A percentile compares a stretch with the other conserved stretches of the same genome.
Conservation (phyloP, 169 alveolate genomes). For the Babesia bovis region DNA sequence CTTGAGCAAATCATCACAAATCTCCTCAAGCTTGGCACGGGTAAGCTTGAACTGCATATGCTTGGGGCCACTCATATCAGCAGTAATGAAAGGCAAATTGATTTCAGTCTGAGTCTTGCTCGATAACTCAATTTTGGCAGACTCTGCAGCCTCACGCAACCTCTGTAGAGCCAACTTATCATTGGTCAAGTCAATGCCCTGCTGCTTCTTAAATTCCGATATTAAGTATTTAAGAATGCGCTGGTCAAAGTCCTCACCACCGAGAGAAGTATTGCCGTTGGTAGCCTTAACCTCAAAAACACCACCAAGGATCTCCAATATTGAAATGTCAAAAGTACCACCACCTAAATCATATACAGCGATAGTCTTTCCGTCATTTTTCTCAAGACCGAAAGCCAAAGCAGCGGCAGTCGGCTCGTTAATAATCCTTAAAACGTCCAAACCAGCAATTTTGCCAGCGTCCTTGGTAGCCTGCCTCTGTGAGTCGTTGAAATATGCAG, state of each 20-base stretch:
- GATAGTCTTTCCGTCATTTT: constrained; percentile 90
- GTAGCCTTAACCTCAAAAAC: constrained; percentile 99
- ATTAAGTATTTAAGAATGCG: constrained; percentile 89
- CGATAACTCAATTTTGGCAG: constrained; percentile 96
- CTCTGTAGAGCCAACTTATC: constrained; percentile 96
- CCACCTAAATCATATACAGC: constrained; percentile 94
- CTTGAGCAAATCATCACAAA: constrained; percentile 86
- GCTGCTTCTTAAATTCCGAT: constrained; percentile 92
- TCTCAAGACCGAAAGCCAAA: constrained; percentile 97
- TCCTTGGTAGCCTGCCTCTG: constrained; percentile 97
- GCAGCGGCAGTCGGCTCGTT: constrained; percentile 99
- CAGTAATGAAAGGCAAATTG: constrained; percentile 97
- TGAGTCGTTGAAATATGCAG: constrained; percentile 95
- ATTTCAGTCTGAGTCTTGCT: constrained; percentile 92
- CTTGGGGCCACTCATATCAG: constrained; percentile 97
- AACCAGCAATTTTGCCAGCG: constrained; percentile 95
- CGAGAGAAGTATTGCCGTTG: constrained; percentile 97
- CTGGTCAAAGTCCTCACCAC: constrained; percentile 99
- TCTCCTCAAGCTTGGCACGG: constrained; percentile 93
- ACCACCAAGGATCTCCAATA: constrained; percentile 96
- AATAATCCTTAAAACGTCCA: constrained; percentile 93
- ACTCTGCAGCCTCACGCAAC: constrained; percentile 97
- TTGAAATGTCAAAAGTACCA: constrained; percentile 98
- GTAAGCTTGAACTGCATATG: constrained; percentile 94
- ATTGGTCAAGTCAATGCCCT: constrained; percentile 93